Evolutionary conservation across 805 yeast genomes (phyloP).

Genomic region (Cyberlindnera japonica): DNA sequence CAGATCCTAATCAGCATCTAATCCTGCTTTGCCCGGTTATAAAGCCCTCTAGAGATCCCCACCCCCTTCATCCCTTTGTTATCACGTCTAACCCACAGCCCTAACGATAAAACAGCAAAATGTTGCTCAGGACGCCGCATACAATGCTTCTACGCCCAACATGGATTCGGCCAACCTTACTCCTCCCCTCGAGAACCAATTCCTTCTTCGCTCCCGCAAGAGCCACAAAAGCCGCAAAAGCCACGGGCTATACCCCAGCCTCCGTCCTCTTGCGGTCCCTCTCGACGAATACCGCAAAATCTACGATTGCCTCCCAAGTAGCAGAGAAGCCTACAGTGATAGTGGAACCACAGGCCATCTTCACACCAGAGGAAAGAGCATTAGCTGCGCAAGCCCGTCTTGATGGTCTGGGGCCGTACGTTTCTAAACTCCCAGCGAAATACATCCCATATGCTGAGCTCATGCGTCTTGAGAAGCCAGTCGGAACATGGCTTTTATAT

Average conservation of each 20-base stretch:
- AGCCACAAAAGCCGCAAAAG: too few relatives aligned
- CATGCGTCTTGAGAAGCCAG: conserved; percentile 91
- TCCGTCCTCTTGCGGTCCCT: not conserved
- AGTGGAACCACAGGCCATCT: too few relatives aligned
- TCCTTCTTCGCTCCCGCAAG: too few relatives aligned
- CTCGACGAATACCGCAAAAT: not conserved
- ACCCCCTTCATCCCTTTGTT: too few relatives aligned
- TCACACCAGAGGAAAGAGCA: conserved; percentile 19
- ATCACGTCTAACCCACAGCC: too few relatives aligned
- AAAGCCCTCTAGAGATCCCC: too few relatives aligned
- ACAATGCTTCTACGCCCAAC: not conserved
- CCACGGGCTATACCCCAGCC: not conserved
- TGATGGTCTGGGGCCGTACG: conserved; percentile 45
- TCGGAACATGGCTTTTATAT: conserved; percentile 82
- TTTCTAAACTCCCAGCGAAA: conserved; percentile 62
- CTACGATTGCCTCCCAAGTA: not conserved
- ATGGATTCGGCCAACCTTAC: not conserved
- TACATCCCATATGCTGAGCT: conserved; percentile 90
- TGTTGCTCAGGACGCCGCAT: not conserved
- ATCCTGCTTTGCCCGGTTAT: too few relatives aligned
- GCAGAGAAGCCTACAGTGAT: not conserved
- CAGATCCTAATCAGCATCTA: too few relatives aligned
- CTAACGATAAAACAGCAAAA: too few relatives aligned
- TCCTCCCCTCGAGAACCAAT: not conserved
- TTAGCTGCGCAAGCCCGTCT: conserved; percentile 37